These are phyloP conservation scores for Alternaria solani DNA, from an alignment of 2,329 filamentous ascomycete species.

Conservation along the genomic window DNA sequence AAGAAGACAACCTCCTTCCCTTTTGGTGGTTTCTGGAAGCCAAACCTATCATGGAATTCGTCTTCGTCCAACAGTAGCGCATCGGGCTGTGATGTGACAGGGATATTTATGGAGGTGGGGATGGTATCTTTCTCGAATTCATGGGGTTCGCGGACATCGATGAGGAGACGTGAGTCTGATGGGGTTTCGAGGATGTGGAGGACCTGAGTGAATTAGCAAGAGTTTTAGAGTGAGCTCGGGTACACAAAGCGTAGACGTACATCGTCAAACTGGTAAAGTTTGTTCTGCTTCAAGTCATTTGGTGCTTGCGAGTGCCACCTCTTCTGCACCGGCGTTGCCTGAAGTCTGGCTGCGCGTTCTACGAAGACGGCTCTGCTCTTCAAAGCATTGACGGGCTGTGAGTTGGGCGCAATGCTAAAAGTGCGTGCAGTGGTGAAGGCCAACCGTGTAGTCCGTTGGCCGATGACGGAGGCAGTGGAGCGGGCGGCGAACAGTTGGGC, in stretches of 20 bases:
- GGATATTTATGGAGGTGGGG: slow-evolving; percentile 82
- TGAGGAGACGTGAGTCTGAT: slow-evolving; percentile 42
- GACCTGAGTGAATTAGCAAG: slow-evolving; percentile 32
- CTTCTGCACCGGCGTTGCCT: slow-evolving; percentile 12
- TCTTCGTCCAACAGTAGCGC: slow-evolving; percentile 77
- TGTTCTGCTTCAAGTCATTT: slow-evolving; percentile 31
- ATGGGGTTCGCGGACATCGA: slow-evolving; percentile 74
- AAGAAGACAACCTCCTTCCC: slow-evolving; percentile 71
- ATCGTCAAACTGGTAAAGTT: slow-evolving; percentile 52
- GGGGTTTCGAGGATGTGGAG: slow-evolving; percentile 44
- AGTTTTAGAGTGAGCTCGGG: no score
- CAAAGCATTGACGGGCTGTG: slow-evolving; percentile 1
- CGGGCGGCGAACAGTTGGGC: slow-evolving; percentile 24
- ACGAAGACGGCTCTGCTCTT: neutral
- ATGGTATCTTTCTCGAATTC: slow-evolving; percentile 74
- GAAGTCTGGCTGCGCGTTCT: neutral
- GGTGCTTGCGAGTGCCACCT: slow-evolving; percentile 51
- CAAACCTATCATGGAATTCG: slow-evolving; percentile 85
- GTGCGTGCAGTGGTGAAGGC: slow-evolving; percentile 14
- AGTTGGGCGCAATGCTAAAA: slow-evolving; percentile 13
- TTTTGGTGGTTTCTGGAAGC: slow-evolving; percentile 60
- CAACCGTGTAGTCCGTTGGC: slow-evolving; percentile 15
- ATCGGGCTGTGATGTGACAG: slow-evolving; percentile 78
- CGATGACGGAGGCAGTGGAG: slow-evolving; percentile 16
- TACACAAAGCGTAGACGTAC: slow-evolving; percentile 27